phyloP scores from a whole-genome alignment of 306 rosid species.

The Acacia melanoxylon region DNA sequence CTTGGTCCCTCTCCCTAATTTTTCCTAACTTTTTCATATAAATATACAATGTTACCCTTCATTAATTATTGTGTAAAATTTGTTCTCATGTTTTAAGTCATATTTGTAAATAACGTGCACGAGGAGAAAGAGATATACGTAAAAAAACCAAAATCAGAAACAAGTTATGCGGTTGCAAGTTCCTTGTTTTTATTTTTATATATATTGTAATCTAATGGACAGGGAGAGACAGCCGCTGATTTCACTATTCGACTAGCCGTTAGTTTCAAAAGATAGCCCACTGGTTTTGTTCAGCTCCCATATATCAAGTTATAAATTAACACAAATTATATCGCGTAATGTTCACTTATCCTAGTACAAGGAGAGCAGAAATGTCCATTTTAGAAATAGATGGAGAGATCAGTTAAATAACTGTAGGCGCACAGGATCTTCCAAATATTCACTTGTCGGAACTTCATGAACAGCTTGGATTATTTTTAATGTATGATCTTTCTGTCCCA shows the following conservation, averaged over 20 bases:
- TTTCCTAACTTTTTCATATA: too few species aligned
- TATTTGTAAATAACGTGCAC: too few species aligned
- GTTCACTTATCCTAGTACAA: background rate
- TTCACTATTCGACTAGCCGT: background rate
- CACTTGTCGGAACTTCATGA: background rate
- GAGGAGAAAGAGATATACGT: background rate
- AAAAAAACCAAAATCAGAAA: background rate
- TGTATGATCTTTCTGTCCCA: too few species aligned
- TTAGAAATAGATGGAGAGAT: too few species aligned
- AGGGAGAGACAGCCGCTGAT: conserved; percentile 1
- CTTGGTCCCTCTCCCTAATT: too few species aligned
- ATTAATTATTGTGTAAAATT: too few species aligned
- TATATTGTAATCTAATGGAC: background rate
- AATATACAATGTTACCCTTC: too few species aligned
- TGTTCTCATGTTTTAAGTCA: too few species aligned
- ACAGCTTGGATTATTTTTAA: background rate
- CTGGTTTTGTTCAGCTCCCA: background rate
- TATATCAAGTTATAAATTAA: too few species aligned
- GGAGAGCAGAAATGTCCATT: background rate
- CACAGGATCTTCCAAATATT: conserved; percentile 16
- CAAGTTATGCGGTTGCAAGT: background rate
- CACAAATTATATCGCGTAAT: background rate
- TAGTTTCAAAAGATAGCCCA: background rate
- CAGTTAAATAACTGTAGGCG: background rate
- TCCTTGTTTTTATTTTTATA: too few species aligned